These are phyloP conservation scores for Xerocomus cyaneibrunnescens DNA, from an alignment of 1,284 basidiomycete species.

Conservation along the genomic window DNA sequence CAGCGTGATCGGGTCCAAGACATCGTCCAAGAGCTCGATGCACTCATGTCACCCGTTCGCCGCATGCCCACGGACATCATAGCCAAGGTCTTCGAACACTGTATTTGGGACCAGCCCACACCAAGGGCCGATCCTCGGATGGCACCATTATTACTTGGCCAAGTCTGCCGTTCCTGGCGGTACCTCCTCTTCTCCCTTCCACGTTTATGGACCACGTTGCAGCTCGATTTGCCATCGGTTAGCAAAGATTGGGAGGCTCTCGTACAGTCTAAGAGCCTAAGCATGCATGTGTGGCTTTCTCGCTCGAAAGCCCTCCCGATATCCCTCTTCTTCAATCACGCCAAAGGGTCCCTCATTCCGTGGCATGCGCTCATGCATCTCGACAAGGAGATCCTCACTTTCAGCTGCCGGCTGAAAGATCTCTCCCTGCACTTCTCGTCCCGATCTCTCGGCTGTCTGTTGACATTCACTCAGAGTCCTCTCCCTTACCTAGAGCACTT, in stretches of 20 bases:
- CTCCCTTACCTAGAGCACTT: constrained; percentile 27
- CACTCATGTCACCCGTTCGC: constrained; percentile 32
- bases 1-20: constrained; percentile 7
- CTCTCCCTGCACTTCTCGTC: constrained; percentile 28
- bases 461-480: constrained; percentile 32
- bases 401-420: constrained; percentile 21
- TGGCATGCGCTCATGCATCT: constrained; percentile 33
- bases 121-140: constrained; percentile 12
- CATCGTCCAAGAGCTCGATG: constrained; percentile 29
- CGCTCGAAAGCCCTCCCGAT: constrained; percentile 33
- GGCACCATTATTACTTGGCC: constrained; percentile 27
- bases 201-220: constrained; percentile 25
- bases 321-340: constrained; percentile 27
- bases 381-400: constrained; percentile 32
- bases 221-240: constrained; percentile 24
- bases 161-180: constrained; percentile 34
- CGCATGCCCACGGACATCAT: constrained; percentile 36
- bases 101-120: constrained; percentile 9
- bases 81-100: constrained; percentile 28
- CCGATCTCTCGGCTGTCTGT: constrained; percentile 27
- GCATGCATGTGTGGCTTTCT: constrained; percentile 33
- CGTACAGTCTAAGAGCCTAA: constrained; percentile 27
- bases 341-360: constrained; percentile 23
- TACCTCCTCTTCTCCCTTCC: constrained; percentile 31
- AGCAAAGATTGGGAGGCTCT: constrained; percentile 28